Evolutionary conservation across 345 rosid genomes (phyloP).

Genomic region (Pseudoturritis turrita): DNA sequence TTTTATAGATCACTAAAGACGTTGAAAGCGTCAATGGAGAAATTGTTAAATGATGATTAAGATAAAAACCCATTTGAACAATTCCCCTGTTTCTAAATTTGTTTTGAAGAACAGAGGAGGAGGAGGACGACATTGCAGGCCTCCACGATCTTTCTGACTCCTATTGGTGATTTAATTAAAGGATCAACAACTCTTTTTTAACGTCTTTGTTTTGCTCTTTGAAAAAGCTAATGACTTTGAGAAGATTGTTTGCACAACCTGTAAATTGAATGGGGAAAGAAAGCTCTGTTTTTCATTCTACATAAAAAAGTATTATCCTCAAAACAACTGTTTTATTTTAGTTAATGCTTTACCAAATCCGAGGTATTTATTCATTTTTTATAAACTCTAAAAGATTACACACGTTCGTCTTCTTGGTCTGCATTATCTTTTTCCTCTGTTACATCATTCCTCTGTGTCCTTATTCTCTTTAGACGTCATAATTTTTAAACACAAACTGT

Average conservation of each 20-base stretch:
- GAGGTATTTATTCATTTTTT: background rate
- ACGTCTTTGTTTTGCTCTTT: background rate
- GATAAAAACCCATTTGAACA: too few relatives aligned
- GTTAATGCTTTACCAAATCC: background rate
- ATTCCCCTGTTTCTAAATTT: background rate
- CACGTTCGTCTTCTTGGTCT: background rate
- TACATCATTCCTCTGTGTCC: too few relatives aligned
- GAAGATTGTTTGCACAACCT: background rate
- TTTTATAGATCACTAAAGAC: slow-evolving; percentile 28
- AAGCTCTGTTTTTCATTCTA: background rate
- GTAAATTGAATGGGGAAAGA: background rate
- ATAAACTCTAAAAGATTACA: background rate
- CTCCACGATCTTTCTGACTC: background rate
- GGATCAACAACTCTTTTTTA: background rate
- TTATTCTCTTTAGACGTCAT: too few relatives aligned
- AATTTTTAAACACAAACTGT: too few relatives aligned
- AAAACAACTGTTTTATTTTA: background rate
- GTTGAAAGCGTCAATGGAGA: too few relatives aligned
- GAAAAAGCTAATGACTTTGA: background rate
- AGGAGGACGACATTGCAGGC: background rate
- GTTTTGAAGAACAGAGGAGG: background rate
- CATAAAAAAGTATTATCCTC: background rate
- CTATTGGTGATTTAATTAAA: background rate
- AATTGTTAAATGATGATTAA: background rate
- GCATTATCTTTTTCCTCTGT: background rate